Percentiles rank a stretch among this genome's conserved stretches.
These are phyloP conservation scores for Neonectria neomacrospora DNA, from an alignment of 2,329 filamentous ascomycete species.

Conservation along the genomic window DNA sequence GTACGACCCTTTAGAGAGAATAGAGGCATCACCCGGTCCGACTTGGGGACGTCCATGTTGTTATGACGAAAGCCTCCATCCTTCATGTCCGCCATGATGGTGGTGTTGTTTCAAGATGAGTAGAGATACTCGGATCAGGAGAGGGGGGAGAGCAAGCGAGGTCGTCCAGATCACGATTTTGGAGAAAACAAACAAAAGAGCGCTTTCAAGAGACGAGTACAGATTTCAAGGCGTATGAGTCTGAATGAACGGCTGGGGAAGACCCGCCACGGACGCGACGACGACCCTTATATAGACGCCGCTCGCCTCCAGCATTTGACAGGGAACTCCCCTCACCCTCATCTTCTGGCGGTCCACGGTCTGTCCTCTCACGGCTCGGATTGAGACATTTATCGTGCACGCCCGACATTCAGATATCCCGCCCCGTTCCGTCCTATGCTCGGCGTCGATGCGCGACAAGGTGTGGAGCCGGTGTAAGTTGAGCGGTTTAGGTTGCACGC, in stretches of 20 bases:
- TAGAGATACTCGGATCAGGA: background rate
- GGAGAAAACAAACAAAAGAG: too few species aligned
- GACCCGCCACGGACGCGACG: background rate
- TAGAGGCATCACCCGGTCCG: slow-evolving; percentile 68
- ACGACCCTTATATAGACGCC: slow-evolving; percentile 3
- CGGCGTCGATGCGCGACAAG: slow-evolving; percentile 5
- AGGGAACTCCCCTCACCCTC: background rate
- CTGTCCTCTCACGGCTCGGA: background rate
- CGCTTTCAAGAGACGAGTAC: background rate
- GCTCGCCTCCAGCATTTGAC: background rate
- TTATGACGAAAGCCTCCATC: slow-evolving; percentile 67
- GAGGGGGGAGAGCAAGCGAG: background rate
- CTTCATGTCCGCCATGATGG: slow-evolving; percentile 47
- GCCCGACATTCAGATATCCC: background rate
- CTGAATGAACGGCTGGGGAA: slow-evolving; percentile 1
- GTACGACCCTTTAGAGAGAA: slow-evolving; percentile 78
- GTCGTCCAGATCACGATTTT: background rate
- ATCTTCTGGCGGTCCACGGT: background rate
- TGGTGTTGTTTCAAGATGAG: background rate
- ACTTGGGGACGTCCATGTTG: slow-evolving; percentile 60
- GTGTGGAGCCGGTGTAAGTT: slow-evolving; percentile 11
- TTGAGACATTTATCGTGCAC: slow-evolving; percentile 8
- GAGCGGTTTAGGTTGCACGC: background rate
- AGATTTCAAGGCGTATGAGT: background rate
- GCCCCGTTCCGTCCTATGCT: slow-evolving; percentile 1